A percentile compares a stretch with the other conserved stretches of the same genome.
These are phyloP conservation scores for Moringa oleifera DNA, from an alignment of 345 rosid species.

Conservation along the genomic window DNA sequence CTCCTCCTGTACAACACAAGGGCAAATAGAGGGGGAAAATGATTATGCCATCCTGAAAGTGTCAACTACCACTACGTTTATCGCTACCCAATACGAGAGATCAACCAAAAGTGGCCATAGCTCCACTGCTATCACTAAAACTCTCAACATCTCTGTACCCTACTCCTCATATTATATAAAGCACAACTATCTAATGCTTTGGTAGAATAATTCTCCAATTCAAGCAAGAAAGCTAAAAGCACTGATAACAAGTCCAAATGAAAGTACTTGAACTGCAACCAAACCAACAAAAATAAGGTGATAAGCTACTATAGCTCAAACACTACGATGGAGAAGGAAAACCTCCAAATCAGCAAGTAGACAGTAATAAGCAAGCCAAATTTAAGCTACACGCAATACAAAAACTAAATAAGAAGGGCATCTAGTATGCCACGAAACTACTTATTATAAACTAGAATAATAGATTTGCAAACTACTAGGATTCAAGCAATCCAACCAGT, in stretches of 20 bases:
- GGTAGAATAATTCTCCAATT: conserved; percentile 13
- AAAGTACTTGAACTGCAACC: conserved; percentile 18
- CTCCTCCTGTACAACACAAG: conserved; percentile 67
- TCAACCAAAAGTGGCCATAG: conserved; percentile 33
- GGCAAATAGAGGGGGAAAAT: conserved; percentile 63
- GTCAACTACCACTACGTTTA: conserved; percentile 61
- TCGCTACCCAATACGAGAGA: conserved; percentile 40
- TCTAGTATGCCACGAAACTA: conserved; percentile 48
- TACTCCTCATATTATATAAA: conserved; percentile 31
- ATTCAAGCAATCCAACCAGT: conserved; percentile 66
- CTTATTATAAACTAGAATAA: conserved; percentile 69
- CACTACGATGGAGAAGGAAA: conserved; percentile 39
- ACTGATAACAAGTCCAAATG: conserved; percentile 16
- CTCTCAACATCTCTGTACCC: conserved; percentile 28
- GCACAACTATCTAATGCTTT: conserved; percentile 19
- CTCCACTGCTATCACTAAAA: conserved; percentile 35
- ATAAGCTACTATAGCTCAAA: conserved; percentile 39
- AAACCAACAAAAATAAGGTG: conserved; percentile 24
- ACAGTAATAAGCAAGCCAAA: conserved; percentile 58
- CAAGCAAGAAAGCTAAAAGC: conserved; percentile 9
- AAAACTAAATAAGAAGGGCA: conserved; percentile 43
- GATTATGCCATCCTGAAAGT: conserved; percentile 63
- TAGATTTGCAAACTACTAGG: conserved; percentile 50
- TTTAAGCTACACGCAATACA: conserved; percentile 60
- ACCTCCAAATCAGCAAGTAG: conserved; percentile 41